Evolutionary conservation across 2,329 filamentous ascomycete genomes (phyloP).

Genomic region (Purpureocillium lavendulum): DNA sequence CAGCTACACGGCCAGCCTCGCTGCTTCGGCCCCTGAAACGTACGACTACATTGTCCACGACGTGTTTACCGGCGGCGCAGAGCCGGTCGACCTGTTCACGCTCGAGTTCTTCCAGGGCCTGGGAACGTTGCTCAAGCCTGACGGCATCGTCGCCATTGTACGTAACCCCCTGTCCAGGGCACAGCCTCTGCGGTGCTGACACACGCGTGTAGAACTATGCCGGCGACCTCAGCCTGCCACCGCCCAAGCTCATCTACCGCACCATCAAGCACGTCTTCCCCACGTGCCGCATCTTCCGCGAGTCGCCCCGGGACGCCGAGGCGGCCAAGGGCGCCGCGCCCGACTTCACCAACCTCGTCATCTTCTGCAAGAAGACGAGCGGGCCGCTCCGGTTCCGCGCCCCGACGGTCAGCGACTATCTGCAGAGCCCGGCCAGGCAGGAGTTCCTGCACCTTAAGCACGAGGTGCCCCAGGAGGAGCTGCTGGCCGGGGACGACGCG

Average conservation of each 20-base stretch:
- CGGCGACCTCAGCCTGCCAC: slow-evolving; percentile 71
- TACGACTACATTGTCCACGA: slow-evolving; percentile 97
- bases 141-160: slow-evolving; percentile 83
- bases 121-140: slow-evolving; percentile 59
- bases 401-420: slow-evolving; percentile 55
- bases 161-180: slow-evolving; percentile 21
- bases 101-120: slow-evolving; percentile 71
- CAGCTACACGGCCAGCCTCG: slow-evolving; percentile 47
- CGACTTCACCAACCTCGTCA: slow-evolving; percentile 93
- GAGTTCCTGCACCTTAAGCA: slow-evolving; percentile 64
- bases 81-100: slow-evolving; percentile 84
- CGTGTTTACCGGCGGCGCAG: slow-evolving; percentile 93
- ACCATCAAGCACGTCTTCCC: slow-evolving; percentile 80
- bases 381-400: slow-evolving; percentile 55
- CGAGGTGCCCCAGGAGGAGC: slow-evolving; percentile 52
- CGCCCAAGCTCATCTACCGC: slow-evolving; percentile 69
- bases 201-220: slow-evolving; percentile 69
- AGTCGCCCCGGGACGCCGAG: slow-evolving; percentile 48
- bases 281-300: slow-evolving; percentile 85
- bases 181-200: slow-evolving; percentile 5
- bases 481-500: slow-evolving; percentile 34
- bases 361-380: slow-evolving; percentile 73
- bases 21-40: slow-evolving; percentile 31
- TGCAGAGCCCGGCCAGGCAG: slow-evolving; percentile 62
- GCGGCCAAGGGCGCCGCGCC: slow-evolving; percentile 37